These are phyloP conservation scores for Leucocoprinus leucothites DNA, from an alignment of 768 basidiomycete genomes.

Conservation along the genomic window DNA sequence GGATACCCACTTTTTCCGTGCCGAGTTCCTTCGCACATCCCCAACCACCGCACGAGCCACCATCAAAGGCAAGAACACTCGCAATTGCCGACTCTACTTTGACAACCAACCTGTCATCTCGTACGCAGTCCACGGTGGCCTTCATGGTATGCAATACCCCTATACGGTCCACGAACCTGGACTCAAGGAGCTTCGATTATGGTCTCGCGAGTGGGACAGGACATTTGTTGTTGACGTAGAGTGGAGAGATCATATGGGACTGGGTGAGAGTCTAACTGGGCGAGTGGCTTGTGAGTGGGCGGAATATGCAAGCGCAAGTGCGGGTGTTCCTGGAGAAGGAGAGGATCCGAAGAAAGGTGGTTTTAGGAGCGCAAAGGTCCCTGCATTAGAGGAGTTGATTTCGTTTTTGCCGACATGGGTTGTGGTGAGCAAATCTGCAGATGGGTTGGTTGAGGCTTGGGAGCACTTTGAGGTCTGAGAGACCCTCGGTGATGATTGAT, in stretches of 20 bases:
- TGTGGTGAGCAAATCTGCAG: conserved; percentile 49
- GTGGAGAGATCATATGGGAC: conserved; percentile 31
- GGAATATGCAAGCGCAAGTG: conserved; percentile 58
- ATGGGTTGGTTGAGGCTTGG: conserved; percentile 60
- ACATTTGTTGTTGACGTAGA: conserved; percentile 51
- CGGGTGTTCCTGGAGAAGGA: conserved; percentile 19
- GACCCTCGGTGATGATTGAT: too few relatives aligned
- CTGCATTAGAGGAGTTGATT: conserved; percentile 67
- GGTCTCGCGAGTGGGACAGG: conserved; percentile 59
- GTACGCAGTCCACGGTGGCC: conserved; percentile 37
- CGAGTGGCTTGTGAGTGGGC: conserved; percentile 62
- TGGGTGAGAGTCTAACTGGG: conserved; percentile 28
- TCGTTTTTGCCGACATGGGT: conserved; percentile 68
- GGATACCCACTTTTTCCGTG: conserved; percentile 26
- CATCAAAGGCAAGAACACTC: conserved; percentile 57
- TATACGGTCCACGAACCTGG: conserved; percentile 30
- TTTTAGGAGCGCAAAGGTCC: conserved; percentile 41
- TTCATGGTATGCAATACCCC: conserved; percentile 36
- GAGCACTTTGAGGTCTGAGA: conserved; percentile 28
- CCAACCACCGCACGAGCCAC: conserved; percentile 42
- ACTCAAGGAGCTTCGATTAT: conserved; percentile 44
- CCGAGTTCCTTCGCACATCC: conserved; percentile 38
- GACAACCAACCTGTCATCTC: conserved; percentile 34
- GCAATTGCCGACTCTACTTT: conserved; percentile 61
- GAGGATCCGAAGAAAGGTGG: conserved; percentile 33